phyloP scores from a whole-genome alignment of 2,329 filamentous ascomycete genomes.

The Talaromyces rugulosus region DNA sequence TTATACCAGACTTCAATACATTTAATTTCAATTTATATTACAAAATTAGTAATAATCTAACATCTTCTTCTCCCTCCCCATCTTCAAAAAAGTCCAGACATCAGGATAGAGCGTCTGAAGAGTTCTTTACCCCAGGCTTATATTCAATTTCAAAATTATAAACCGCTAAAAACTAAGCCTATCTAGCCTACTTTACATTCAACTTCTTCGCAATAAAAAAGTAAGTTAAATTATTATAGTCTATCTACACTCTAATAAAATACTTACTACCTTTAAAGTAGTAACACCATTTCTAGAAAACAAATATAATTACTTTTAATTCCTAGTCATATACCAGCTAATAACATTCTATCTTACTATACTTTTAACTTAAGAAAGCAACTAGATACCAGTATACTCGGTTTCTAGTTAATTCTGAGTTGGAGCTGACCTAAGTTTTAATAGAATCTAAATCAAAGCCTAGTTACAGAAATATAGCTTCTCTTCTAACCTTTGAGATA shows the following conservation, averaged over 20 bases:
- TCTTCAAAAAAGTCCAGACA: background rate
- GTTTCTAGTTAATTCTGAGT: background rate
- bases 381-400: background rate
- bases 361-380: background rate
- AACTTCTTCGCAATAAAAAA: background rate
- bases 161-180: background rate
- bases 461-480: background rate
- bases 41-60: background rate
- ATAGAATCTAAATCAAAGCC: too few species aligned
- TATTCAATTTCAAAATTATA: background rate
- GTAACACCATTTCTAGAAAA: background rate
- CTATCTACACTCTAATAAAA: background rate
- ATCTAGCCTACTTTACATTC: background rate
- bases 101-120: too few species aligned
- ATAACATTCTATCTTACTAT: background rate
- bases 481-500: background rate
- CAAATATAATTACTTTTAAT: background rate
- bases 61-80: background rate
- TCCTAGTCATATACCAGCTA: background rate
- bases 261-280: background rate
- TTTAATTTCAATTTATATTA: background rate
- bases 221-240: background rate
- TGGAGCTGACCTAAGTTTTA: background rate
- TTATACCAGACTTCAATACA: background rate
- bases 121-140: background rate